A percentile compares a stretch with the other conserved stretches of the same genome.
phyloP scores from a whole-genome alignment of 2,329 filamentous ascomycete species.

The Verticillium nubilum region DNA sequence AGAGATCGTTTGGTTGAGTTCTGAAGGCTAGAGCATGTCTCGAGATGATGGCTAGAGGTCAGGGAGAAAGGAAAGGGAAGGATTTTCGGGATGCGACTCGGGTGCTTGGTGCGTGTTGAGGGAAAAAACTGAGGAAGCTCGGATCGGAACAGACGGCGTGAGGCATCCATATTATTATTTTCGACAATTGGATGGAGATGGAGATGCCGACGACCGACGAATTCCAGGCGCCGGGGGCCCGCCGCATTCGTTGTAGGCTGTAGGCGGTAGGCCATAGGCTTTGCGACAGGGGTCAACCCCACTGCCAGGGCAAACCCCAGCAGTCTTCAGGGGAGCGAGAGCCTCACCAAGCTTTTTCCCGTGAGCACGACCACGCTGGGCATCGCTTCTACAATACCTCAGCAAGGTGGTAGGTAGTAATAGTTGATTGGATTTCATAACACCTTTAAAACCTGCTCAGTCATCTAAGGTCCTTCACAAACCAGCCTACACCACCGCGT shows the following conservation, averaged over 20 bases:
- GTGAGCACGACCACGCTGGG: background rate
- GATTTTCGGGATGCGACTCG: background rate
- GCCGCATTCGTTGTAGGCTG: background rate
- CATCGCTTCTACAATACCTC: too few relatives aligned
- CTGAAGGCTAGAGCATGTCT: background rate
- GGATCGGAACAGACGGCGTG: slow-evolving; percentile 2
- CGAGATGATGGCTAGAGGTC: background rate
- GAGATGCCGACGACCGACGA: background rate
- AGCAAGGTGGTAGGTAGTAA: too few relatives aligned
- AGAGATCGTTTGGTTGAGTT: background rate
- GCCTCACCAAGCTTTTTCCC: background rate
- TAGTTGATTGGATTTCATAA: too few relatives aligned
- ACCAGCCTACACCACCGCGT: slow-evolving; percentile 62
- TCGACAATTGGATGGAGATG: background rate
- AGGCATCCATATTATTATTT: background rate
- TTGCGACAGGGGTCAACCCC: background rate
- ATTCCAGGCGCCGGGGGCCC: background rate
- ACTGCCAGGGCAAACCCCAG: too few relatives aligned
- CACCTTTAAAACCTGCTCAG: too few relatives aligned
- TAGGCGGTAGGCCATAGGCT: too few relatives aligned
- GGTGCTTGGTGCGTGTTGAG: background rate
- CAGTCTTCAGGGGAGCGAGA: too few relatives aligned
- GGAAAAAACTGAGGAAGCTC: slow-evolving; percentile 1
- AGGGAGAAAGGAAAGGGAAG: background rate
- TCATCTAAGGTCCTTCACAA: too few relatives aligned